Percentiles rank a stretch among this genome's conserved stretches.
Conservation (phyloP, 2,329 filamentous ascomycete genomes). For the Colletotrichum limetticola region DNA sequence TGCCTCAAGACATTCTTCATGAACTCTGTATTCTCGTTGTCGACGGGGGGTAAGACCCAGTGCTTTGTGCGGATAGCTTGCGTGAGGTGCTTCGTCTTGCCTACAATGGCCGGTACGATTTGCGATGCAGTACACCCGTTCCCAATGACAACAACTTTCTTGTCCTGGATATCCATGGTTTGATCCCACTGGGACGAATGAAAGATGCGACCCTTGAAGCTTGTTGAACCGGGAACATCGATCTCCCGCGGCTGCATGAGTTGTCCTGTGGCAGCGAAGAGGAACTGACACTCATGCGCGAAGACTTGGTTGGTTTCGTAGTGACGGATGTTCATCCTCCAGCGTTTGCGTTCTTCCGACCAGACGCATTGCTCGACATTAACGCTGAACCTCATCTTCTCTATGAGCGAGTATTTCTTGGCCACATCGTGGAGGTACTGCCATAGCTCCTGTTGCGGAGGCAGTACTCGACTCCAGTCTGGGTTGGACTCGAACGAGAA, state of each 20-base stretch:
- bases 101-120: conserved; percentile 57
- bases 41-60: conserved; percentile 51
- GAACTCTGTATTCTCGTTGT: conserved; percentile 34
- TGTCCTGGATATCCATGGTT: conserved; percentile 57
- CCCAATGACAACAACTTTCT: conserved; percentile 64
- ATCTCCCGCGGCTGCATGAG: conserved; percentile 47
- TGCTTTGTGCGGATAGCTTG: conserved; percentile 55
- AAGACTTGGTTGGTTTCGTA: conserved; percentile 37
- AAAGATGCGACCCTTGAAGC: conserved; percentile 63
- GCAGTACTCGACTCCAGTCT: conserved; percentile 68
- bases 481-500: conserved; percentile 70
- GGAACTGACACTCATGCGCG: conserved; percentile 52
- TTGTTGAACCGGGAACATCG: conserved; percentile 58
- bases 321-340: conserved; percentile 46
- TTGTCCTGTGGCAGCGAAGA: conserved; percentile 49
- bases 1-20: conserved; percentile 50
- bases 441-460: conserved; percentile 65
- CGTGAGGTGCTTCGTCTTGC: conserved; percentile 43
- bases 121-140: conserved; percentile 66
- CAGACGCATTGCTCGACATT: conserved; percentile 52
- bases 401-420: conserved; percentile 51
- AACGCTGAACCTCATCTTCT: conserved; percentile 51
- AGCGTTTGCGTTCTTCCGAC: conserved; percentile 46
- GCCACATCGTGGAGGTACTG: conserved; percentile 66
- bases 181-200: conserved; percentile 68